Evolutionary conservation across 495 filamentous ascomycete genomes (phyloP).

Genomic region (Glonium stellatum): DNA sequence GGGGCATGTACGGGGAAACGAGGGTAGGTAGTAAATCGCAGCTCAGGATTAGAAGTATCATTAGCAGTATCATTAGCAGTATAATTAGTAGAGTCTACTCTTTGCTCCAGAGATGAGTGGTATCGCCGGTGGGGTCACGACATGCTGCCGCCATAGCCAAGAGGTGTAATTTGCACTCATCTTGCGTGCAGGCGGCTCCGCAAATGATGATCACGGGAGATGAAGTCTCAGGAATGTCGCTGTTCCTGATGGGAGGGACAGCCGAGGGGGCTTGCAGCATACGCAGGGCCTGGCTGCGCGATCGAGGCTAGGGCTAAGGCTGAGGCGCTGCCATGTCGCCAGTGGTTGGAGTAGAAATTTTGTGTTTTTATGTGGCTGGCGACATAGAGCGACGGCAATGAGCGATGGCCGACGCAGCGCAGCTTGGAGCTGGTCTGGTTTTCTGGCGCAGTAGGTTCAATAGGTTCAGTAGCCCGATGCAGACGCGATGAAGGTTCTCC

Average conservation of each 20-base stretch:
- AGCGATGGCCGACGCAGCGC: background rate
- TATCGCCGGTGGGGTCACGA: background rate
- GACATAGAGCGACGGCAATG: background rate
- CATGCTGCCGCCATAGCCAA: background rate
- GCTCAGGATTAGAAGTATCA: background rate
- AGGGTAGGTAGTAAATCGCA: background rate
- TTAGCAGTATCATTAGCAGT: background rate
- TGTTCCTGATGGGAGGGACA: background rate
- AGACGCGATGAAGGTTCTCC: too few relatives aligned
- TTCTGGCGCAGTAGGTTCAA: background rate
- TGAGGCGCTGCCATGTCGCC: background rate
- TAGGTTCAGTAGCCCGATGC: too few relatives aligned
- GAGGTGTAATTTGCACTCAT: background rate
- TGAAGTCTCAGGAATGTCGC: slow-evolving; percentile 8
- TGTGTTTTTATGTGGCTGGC: background rate
- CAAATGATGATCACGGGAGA: slow-evolving; percentile 1
- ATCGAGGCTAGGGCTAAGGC: background rate
- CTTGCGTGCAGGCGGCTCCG: slow-evolving; percentile 1
- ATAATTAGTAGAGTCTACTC: background rate
- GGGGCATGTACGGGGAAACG: background rate
- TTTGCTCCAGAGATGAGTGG: background rate
- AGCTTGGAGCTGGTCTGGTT: background rate
- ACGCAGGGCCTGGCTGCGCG: background rate
- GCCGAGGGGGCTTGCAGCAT: background rate
- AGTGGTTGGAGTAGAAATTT: background rate